Evolutionary conservation across 768 basidiomycete genomes (phyloP), one percentile per base, ranked within the genome.

Genomic region (Kwoniella pini): DNA sequence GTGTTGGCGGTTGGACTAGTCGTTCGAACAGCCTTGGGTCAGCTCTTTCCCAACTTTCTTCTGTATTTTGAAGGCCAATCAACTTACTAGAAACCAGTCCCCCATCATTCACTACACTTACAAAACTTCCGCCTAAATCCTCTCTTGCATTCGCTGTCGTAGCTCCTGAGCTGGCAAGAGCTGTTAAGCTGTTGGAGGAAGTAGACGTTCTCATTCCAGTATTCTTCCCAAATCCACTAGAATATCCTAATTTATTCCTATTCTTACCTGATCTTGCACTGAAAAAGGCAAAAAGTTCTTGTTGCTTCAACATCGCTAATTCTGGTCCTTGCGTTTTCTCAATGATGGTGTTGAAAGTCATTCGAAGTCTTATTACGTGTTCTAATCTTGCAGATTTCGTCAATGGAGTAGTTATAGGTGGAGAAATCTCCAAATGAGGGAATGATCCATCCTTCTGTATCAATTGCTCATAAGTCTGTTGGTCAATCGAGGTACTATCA

Each of bases 271-370:
- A 74, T 24, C 78, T 57, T 57, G 86, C 87, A 0, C 91, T 87
- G 71, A 92, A 87, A 88, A 89, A 96, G 4, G 84, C 80, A 76
- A 94, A 95, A 7, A 91, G 83, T 26, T 91, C 90, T 15, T 91
- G 81, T 85, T 91, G 93, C 57, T 85, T 86, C 17, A 81, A 79
- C 63, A 88, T 87, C 0, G 92, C 93, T 39, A 86, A 85, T 68
- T 94, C 91, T 0, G 91, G 83, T 0, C 96, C 95, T 36, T 92
- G 88, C 17, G 89, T 83, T 33, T 87, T 84, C 79, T 98, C 96
- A 17, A 84, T 83, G 49, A 97, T 80, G 5, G 87, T 85, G 48
- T 88, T 86, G 71, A 90, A 87, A 0, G 92, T 89, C 84, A 95
- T 89, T 28, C 92, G 82, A 30, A 97, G 77, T 77, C 96, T 89